A percentile compares a stretch with the other conserved stretches of the same genome.
Conservation (phyloP, 257 asterid genomes). For the Penstemon davidsonii region DNA sequence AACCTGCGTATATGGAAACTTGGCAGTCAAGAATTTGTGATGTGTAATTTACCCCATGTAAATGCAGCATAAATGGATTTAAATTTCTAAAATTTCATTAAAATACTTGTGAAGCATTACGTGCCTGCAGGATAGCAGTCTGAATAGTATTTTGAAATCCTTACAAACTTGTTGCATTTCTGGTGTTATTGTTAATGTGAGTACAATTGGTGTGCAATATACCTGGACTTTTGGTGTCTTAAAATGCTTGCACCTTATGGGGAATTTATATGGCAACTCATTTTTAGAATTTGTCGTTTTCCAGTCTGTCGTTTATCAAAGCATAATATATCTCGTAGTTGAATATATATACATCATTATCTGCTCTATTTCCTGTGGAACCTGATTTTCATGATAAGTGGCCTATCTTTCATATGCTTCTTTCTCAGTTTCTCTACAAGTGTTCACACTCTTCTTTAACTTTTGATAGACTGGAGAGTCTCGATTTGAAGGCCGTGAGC, state of each 20-base stretch:
- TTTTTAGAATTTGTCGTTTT: not conserved
- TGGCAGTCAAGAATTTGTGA: not conserved
- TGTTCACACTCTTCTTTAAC: not conserved
- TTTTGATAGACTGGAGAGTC: constrained; percentile 49
- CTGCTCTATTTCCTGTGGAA: not conserved
- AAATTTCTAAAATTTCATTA: not conserved
- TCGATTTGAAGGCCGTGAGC: constrained; percentile 50
- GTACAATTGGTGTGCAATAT: not conserved
- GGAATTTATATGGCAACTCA: not conserved
- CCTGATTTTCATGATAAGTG: constrained; percentile 6
- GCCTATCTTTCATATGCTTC: not conserved
- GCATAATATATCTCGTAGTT: not conserved
- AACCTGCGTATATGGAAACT: constrained; percentile 43
- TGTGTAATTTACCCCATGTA: not conserved
- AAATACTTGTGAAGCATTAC: constrained; percentile 1
- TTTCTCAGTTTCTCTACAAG: not conserved
- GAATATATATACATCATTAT: not conserved
- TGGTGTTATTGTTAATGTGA: constrained; percentile 3
- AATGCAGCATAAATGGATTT: constrained; percentile 4
- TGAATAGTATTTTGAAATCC: not conserved
- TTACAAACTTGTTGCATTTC: not conserved
- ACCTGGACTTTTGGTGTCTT: constrained; percentile 1
- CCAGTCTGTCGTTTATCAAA: not conserved
- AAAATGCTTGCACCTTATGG: not conserved
- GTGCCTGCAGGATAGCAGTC: not conserved